A percentile compares a stretch with the other conserved stretches of the same genome.
Evolutionary conservation across 495 filamentous ascomycete genomes (phyloP).

Genomic region (Niebla homalea): DNA sequence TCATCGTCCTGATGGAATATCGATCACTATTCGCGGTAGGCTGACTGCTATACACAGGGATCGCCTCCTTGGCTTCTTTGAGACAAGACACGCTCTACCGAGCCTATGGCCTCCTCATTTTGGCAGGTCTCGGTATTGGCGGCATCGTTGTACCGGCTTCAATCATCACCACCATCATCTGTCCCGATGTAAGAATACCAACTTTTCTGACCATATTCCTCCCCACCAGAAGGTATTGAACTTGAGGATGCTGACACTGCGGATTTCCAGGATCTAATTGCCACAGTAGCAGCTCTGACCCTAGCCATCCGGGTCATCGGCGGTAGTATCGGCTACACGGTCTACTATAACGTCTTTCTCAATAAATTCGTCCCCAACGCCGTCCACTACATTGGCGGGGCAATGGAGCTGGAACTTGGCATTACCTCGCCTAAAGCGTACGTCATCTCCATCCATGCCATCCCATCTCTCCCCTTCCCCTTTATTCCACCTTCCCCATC

Average conservation of each 20-base stretch:
- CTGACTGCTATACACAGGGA: conserved; percentile 26
- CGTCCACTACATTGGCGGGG: conserved; percentile 36
- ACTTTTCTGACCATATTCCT: not conserved
- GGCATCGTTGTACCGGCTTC: conserved; percentile 61
- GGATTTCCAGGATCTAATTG: conserved; percentile 45
- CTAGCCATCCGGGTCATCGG: conserved; percentile 60
- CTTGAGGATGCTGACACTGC: not conserved
- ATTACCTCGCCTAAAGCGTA: conserved; percentile 32
- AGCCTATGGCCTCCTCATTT: conserved; percentile 47
- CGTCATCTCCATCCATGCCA: too few relatives aligned
- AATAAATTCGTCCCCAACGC: conserved; percentile 47
- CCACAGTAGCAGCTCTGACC: conserved; percentile 60
- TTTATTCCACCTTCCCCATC: conserved; percentile 15
- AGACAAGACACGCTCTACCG: conserved; percentile 43
- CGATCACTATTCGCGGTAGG: conserved; percentile 1
- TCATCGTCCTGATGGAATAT: not conserved
- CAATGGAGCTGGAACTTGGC: conserved; percentile 37
- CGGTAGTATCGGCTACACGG: conserved; percentile 55
- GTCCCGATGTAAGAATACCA: conserved; percentile 37
- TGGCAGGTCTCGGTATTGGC: conserved; percentile 58
- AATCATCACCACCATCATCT: conserved; percentile 61
- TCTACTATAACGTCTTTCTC: conserved; percentile 67
- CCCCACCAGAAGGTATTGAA: not conserved
- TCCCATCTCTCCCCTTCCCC: not conserved
- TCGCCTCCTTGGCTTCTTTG: conserved; percentile 46